Conservation (phyloP, 2,329 filamentous ascomycete genomes). For the Penicillium sp. region DNA sequence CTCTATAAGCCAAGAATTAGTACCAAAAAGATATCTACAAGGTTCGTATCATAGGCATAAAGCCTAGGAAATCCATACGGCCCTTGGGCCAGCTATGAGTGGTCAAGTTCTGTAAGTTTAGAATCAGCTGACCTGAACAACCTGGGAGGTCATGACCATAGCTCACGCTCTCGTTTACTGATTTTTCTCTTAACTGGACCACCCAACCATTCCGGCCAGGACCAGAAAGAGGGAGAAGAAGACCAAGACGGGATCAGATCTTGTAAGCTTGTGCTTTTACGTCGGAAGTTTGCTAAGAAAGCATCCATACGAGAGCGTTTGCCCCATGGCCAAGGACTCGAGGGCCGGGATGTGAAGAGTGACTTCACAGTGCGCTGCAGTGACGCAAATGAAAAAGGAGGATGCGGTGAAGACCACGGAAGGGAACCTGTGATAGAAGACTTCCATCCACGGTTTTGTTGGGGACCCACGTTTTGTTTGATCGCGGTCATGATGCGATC, state of each 20-base stretch:
- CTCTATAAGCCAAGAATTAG: not conserved
- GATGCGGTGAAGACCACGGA: constrained; percentile 4
- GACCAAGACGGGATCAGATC: constrained; percentile 10
- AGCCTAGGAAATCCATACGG: not conserved
- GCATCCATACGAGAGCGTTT: constrained; percentile 7
- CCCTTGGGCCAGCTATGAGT: not conserved
- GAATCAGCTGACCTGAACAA: not conserved
- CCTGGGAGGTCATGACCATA: constrained; percentile 17
- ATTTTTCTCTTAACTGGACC: not conserved
- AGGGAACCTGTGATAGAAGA: constrained; percentile 5
- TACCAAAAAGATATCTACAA: not conserved
- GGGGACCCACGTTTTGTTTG: constrained; percentile 22
- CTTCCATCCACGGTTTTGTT: constrained; percentile 14
- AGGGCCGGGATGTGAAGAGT: constrained; percentile 12
- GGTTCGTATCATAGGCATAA: not conserved
- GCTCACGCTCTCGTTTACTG: constrained; percentile 15
- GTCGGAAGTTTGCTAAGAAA: constrained; percentile 3
- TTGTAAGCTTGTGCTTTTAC: constrained; percentile 1
- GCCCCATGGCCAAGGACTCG: constrained; percentile 19
- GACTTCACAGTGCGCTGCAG: constrained; percentile 19
- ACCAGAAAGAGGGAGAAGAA: not conserved
- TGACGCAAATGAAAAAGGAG: constrained; percentile 9
- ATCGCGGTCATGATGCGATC: constrained; percentile 38
- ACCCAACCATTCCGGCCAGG: constrained; percentile 10
- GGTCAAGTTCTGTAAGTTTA: not conserved